Evolutionary conservation across 2,329 filamentous ascomycete species (phyloP).

Genomic region (Calonectria hawksworthii): DNA sequence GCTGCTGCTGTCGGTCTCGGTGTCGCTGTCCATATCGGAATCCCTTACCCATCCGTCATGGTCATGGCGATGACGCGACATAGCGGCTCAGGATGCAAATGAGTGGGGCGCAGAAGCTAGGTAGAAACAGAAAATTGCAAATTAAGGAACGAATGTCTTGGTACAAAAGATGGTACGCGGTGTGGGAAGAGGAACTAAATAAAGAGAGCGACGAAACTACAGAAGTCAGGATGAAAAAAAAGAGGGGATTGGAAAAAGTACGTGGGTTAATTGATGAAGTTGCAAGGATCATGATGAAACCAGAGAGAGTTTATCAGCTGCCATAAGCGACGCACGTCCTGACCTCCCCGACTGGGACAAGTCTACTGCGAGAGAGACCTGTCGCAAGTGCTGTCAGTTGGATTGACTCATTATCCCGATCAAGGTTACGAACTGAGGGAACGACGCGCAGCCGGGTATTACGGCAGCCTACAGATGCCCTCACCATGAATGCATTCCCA

Average conservation of each 20-base stretch:
- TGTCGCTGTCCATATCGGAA: not conserved
- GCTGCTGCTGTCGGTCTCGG: constrained; percentile 29
- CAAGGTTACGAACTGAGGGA: not conserved
- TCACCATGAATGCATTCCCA: not conserved
- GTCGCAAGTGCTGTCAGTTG: not conserved
- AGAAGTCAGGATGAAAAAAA: not conserved
- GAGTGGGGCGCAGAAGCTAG: not conserved
- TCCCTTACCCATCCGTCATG: not conserved
- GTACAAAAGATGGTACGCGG: not conserved
- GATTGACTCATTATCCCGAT: not conserved
- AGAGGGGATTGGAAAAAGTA: not conserved
- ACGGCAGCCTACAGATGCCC: not conserved
- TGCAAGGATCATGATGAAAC: constrained; percentile 14
- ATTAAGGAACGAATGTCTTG: not conserved
- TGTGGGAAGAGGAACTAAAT: not conserved
- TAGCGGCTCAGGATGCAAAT: not conserved
- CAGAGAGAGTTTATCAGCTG: not conserved
- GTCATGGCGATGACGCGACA: constrained; percentile 18
- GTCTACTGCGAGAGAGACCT: not conserved
- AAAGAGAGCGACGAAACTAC: not conserved
- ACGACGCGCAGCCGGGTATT: constrained; percentile 11
- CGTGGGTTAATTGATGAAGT: not conserved
- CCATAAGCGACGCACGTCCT: not conserved
- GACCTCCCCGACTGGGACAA: constrained; percentile 25
- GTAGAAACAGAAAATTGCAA: not conserved